These are phyloP conservation scores for Sporothrix pseudoabietina DNA, from an alignment of 2,329 filamentous ascomycete genomes.

Conservation along the genomic window DNA sequence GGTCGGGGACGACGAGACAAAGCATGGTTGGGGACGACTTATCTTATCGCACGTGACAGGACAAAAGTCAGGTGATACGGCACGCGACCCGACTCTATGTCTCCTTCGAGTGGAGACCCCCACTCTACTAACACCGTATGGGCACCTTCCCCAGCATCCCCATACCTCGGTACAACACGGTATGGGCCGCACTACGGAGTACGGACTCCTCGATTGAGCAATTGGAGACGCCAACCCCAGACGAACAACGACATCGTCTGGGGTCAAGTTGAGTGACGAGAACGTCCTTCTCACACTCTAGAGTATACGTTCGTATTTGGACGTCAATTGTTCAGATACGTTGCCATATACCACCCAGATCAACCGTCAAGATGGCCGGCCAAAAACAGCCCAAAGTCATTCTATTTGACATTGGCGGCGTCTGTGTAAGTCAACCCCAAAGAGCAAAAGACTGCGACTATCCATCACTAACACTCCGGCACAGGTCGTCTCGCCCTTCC, in stretches of 20 bases:
- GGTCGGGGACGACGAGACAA: slow-evolving; percentile 42
- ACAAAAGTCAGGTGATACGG: background rate
- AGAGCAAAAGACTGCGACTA: slow-evolving; percentile 26
- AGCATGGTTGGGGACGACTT: slow-evolving; percentile 25
- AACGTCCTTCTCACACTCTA: background rate
- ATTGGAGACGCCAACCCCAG: slow-evolving; percentile 38
- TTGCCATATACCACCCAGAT: background rate
- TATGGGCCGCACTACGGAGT: background rate
- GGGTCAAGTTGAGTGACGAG: background rate
- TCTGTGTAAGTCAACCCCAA: slow-evolving; percentile 71
- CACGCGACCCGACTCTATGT: background rate
- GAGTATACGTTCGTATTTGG: background rate
- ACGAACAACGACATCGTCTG: slow-evolving; percentile 19
- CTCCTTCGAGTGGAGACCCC: background rate
- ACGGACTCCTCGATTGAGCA: background rate
- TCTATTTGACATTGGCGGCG: slow-evolving; percentile 94
- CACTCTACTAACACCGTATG: background rate
- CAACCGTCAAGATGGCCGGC: slow-evolving; percentile 44
- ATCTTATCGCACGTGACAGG: background rate
- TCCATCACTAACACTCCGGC: background rate
- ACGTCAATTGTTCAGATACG: too few relatives aligned
- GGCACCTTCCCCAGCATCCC: slow-evolving; percentile 6
- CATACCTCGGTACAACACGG: slow-evolving; percentile 32
- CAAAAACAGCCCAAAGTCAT: slow-evolving; percentile 67
- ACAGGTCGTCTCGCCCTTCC: slow-evolving; percentile 87